Percentiles rank a stretch among this genome's conserved stretches.
Evolutionary conservation across 2,329 filamentous ascomycete genomes (phyloP).

Genomic region (Colletotrichum theobromicola): DNA sequence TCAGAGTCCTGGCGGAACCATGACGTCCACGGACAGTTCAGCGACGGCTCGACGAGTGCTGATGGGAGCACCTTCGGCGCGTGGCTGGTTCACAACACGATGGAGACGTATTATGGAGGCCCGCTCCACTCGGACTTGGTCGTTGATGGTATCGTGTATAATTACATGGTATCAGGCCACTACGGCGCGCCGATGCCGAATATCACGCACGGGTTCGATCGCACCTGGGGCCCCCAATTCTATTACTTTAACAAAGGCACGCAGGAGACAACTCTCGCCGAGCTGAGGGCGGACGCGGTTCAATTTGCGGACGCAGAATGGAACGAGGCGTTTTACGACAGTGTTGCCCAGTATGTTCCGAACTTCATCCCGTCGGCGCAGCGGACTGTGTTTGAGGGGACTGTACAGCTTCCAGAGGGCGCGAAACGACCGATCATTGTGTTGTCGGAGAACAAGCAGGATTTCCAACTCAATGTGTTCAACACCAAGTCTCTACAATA

Average conservation of each 20-base stretch:
- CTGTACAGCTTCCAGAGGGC: constrained; percentile 54
- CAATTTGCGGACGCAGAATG: constrained; percentile 55
- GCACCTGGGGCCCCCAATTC: constrained; percentile 69
- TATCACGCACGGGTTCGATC: constrained; percentile 68
- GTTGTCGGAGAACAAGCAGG: constrained; percentile 41
- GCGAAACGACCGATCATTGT: constrained; percentile 60
- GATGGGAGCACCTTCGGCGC: constrained; percentile 61
- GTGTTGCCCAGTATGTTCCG: constrained; percentile 61
- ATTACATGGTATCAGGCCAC: constrained; percentile 67
- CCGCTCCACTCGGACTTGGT: constrained; percentile 67
- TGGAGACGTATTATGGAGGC: constrained; percentile 67
- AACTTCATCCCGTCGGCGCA: constrained; percentile 60
- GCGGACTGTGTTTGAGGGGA: constrained; percentile 54
- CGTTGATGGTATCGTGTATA: constrained; percentile 70
- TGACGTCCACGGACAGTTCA: constrained; percentile 57
- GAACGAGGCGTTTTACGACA: constrained; percentile 67
- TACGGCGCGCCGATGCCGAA: constrained; percentile 68
- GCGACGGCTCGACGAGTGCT: constrained; percentile 43
- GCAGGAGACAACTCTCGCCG: neutral
- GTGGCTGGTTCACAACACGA: constrained; percentile 70
- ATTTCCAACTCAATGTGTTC: constrained; percentile 48
- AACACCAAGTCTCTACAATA: constrained; percentile 65
- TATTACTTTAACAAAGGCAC: constrained; percentile 61
- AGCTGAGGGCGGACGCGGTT: constrained; percentile 49
- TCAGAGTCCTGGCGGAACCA: constrained; percentile 63